Base-by-base conservation (phyloP, 306 rosid genomes). In the Prunus salicina region DNA sequence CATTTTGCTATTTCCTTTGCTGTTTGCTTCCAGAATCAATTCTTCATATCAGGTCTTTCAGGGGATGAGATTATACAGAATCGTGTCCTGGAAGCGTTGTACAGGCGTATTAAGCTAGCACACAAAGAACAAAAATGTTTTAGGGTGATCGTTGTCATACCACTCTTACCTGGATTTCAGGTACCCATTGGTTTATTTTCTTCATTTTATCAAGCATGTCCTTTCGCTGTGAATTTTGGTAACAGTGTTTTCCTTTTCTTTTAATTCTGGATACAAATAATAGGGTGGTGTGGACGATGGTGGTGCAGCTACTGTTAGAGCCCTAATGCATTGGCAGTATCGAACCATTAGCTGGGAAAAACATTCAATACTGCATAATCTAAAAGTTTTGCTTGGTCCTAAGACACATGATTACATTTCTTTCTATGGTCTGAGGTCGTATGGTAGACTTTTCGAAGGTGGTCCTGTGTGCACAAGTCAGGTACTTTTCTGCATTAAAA, bases 231-330 rank as follows among this genome's bases (percentile, higher is more conserved):
- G 74, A 73, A 56, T 34, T 71, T 24, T 45, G 12, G 7, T 1
- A 9, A 73, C 68, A 10, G 14, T 8, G 14, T 58, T 30, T 12
- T 24, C 2, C 30, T 28, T 25, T 46, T 41, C 58, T 24, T 64
- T n/a, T 51, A 18, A 63, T 67, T 25, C 4, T 47, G 38, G 27
- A 30, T 22, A 13, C 79, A 63, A 25, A 19, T 80, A 62, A 60
- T 75, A 86, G 89, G 89, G 89, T 20, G 87, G 89, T 14, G 76
- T 83, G 70, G 85, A 86, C 56, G 89, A 86, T 49, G 71, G 75
- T 64, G 89, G 85, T 43, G 89, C 89, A 13, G 89, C 89, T 66
- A 86, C 89, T 8, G 89, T 86, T 30, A 74, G 89, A 83, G 87
- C 89, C 69, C 52, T 86, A 67, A 86, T 86, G 87, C 89, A 77